These are phyloP conservation scores for Avicennia marina DNA, from an alignment of 257 asterid species.

Conservation along the genomic window DNA sequence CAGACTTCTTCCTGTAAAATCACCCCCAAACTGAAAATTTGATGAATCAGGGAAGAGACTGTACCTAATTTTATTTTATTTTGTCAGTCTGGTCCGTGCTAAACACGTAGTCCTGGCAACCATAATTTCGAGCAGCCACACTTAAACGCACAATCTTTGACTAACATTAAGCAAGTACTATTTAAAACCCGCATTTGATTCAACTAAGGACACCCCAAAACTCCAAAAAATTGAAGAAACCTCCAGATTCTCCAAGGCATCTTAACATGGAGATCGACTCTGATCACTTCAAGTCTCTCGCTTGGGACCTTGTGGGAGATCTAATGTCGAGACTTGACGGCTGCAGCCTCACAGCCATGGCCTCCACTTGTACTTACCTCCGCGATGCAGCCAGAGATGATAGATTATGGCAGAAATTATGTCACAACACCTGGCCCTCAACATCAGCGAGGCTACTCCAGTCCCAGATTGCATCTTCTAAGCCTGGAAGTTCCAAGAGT, in stretches of 20 bases:
- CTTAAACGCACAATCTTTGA: conserved; percentile 4
- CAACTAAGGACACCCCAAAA: neutral
- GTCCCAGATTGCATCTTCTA: neutral
- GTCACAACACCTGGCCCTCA: conserved; percentile 24
- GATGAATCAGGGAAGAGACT: no score
- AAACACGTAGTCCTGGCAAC: neutral
- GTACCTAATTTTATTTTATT: no score
- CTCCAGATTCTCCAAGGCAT: no score
- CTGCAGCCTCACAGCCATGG: conserved; percentile 7
- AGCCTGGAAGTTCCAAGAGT: conserved; percentile 15
- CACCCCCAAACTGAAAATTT: no score
- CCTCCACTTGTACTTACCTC: conserved; percentile 6
- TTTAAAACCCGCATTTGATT: neutral
- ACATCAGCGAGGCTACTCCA: conserved; percentile 1
- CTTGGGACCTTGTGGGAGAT: neutral
- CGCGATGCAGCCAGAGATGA: conserved; percentile 3
- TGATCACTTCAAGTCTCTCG: conserved; percentile 1
- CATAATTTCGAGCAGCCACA: neutral
- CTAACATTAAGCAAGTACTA: neutral
- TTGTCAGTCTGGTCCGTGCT: no score
- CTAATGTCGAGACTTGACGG: conserved; percentile 21
- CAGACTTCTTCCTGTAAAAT: no score
- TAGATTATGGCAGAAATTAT: conserved; percentile 11
- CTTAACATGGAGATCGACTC: neutral
- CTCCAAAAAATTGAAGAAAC: neutral